Evolutionary conservation across 495 filamentous ascomycete species (phyloP), one percentile per base, ranked within the genome.

Genomic region (Neurospora sp.): DNA sequence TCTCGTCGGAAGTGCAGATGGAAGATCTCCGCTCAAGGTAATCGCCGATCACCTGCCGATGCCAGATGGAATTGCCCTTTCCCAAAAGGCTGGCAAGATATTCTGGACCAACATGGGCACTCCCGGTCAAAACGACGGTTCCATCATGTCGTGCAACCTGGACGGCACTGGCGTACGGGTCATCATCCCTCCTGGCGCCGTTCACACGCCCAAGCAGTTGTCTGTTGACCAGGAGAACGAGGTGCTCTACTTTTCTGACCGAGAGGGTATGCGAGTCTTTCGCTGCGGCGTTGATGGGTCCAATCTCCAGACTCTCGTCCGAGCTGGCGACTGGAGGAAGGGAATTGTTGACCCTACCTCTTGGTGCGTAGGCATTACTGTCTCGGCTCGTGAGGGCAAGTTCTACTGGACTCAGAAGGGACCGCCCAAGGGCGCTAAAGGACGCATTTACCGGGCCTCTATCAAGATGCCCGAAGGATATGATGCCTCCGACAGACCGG

Each of bases 361-460:
- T 0, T 89, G 87, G 88, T 88, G 85, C 75, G 87, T 89, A 7
- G 87, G 88, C 0, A 82, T 90, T 39, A 77, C 82, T 0, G 70
- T 90, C 41, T 81, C 83, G 48, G 72, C 71, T 1, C 69, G 75
- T 1, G 77, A 74, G 9, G 81, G 80, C 2, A 76, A 84, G 37
- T 70, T 90, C n/a, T 89, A 87, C 78, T 89, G 87, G 87, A 86
- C 87, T 0, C 88, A 89, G 72, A 89, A 89, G 76, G 88, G 88
- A 0, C 81, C 80, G 6, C 81, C 81, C 31, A 89, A 89, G 72
- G 82, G 76, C 3, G 75, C 74, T 0, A 77, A 81, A 39, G 86
- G 88, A 1, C 79, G 80, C 23, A 86, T 89, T 39, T 86, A 86
- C 77, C 76, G 83, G 27, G 83, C 84, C 0, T 74, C 73, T 11